Conservation (phyloP, 2,329 filamentous ascomycete genomes). For the Beauveria bassiana region DNA sequence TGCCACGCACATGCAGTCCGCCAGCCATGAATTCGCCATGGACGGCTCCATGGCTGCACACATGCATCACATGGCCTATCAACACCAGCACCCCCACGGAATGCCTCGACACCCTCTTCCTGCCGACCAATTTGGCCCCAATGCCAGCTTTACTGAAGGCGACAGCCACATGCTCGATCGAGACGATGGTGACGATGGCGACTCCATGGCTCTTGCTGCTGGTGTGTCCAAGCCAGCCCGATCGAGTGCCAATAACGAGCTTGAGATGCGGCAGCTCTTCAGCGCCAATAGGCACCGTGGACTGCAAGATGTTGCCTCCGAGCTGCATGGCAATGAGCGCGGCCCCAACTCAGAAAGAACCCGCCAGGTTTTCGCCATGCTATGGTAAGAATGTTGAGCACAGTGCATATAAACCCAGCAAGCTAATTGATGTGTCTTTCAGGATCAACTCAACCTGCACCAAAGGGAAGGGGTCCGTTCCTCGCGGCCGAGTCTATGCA, state of each 20-base stretch:
- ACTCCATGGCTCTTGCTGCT: conserved; percentile 38
- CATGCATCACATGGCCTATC: conserved; percentile 37
- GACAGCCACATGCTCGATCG: conserved; percentile 55
- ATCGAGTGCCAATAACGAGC: conserved; percentile 71
- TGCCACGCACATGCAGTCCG: conserved; percentile 46
- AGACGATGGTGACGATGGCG: conserved; percentile 50
- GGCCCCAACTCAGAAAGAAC: conserved; percentile 76
- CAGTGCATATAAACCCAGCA: background rate
- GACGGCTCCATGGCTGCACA: conserved; percentile 37
- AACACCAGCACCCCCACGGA: conserved; percentile 28
- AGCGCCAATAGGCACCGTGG: conserved; percentile 58
- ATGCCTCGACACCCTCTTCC: conserved; percentile 44
- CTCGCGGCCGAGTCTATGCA: conserved; percentile 86
- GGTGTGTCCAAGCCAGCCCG: conserved; percentile 50
- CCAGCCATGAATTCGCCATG: conserved; percentile 43
- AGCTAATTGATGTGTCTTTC: background rate
- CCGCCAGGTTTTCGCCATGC: conserved; percentile 81
- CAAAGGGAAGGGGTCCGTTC: conserved; percentile 76
- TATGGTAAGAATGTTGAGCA: conserved; percentile 57
- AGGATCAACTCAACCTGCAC: conserved; percentile 70
- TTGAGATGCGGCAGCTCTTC: conserved; percentile 71
- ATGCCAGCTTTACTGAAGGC: conserved; percentile 47
- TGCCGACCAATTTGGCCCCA: conserved; percentile 43
- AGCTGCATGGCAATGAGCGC: conserved; percentile 71
- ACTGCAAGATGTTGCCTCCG: conserved; percentile 64